Base-by-base conservation (phyloP, 331 rosid species). In the Quercus phellos region DNA sequence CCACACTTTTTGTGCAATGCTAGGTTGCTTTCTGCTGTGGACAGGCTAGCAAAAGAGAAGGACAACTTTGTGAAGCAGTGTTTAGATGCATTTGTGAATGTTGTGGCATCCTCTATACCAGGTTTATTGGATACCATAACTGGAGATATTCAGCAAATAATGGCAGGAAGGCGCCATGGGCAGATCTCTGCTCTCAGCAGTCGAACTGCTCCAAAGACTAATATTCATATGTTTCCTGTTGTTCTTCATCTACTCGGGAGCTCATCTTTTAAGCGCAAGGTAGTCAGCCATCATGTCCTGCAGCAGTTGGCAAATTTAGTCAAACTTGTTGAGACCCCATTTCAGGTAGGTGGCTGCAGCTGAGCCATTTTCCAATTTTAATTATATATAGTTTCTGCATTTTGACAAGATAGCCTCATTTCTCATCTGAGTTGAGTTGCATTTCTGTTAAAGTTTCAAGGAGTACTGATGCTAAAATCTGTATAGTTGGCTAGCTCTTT, bases 151-250 rank as follows among this genome's bases (percentile, higher is more conserved):
- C 99, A 92, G 79, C 97, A 92, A 88, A 84, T 84, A 77, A 90
- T 93, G 90, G 98, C 91, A 80, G 98, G 94, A 84, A 86, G 92
- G 86, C 99, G 98, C 82, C 96, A 85, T 72, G 99, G 96, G 51
- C 97, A 91, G 72, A 77, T 85, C 35, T 88, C 97, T 77, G 78
- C 97, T 75, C 94, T 91, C 78, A 79, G 88, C 55, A 76, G 96
- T 82, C 83, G 98, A 84, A 88, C 89, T 84, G 85, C 96, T 77
- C 87, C 98, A 46, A 92, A 95, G 89, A 82, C 90, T 81, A 90
- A 90, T 80, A 79, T 91, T 70, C 90, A 95, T 82, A 74, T 89
- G 82, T 90, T 92, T 84, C 99, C 99, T 11, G 98, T 95, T 74
- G 94, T 93, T 60, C 94, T 93, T 78, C 99, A 93, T 89, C 95